These are phyloP conservation scores for Rhizopogon vinicolor DNA, from an alignment of 768 basidiomycete genomes.

Conservation along the genomic window DNA sequence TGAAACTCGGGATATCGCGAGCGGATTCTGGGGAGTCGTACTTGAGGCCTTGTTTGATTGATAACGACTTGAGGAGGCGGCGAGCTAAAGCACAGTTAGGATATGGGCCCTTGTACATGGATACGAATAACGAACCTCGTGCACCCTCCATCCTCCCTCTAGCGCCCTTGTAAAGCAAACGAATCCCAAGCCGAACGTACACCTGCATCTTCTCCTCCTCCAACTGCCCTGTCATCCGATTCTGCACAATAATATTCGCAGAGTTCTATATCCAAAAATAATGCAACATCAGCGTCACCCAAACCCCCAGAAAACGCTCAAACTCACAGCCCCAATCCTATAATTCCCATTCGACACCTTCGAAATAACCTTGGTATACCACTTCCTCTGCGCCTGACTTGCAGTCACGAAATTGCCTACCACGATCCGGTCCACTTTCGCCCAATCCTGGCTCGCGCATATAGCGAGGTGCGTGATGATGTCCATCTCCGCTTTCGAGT, in stretches of 20 bases:
- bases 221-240: constrained; percentile 83
- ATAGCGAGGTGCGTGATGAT: constrained; percentile 97
- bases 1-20: constrained; percentile 80
- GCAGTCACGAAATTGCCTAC: constrained; percentile 95
- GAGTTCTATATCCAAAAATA: constrained; percentile 58
- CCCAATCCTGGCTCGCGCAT: constrained; percentile 93
- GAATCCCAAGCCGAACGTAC: constrained; percentile 90
- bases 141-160: constrained; percentile 86
- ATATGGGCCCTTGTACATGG: neutral
- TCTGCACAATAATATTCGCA: constrained; percentile 97
- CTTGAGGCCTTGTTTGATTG: constrained; percentile 91
- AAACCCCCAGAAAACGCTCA: neutral
- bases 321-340: constrained; percentile 79
- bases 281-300: neutral
- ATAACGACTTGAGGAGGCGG: constrained; percentile 81
- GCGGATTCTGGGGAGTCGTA: constrained; percentile 86
- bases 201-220: constrained; percentile 99
- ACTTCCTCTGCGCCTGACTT: constrained; percentile 94
- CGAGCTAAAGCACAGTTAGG: constrained; percentile 43
- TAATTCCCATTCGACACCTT: constrained; percentile 88
- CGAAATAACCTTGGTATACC: constrained; percentile 86
- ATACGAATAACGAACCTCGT: constrained; percentile 48
- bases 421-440: constrained; percentile 80
- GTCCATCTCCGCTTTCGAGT: constrained; percentile 85
- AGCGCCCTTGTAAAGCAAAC: constrained; percentile 89